Evolutionary conservation across 768 basidiomycete species (phyloP), one percentile per base, ranked within the genome.

Genomic region (Pleurotus eryngii): DNA sequence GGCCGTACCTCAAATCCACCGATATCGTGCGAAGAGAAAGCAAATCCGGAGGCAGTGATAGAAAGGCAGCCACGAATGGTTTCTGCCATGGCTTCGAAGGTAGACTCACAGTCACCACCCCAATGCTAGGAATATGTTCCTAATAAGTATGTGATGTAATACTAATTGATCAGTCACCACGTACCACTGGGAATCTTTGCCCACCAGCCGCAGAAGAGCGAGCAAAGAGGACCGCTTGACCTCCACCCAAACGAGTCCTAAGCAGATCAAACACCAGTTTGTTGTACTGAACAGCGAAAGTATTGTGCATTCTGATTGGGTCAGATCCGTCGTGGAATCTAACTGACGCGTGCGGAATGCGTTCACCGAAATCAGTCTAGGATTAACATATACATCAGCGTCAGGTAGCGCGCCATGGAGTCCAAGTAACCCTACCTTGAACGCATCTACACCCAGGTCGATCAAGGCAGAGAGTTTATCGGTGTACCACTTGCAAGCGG

Each of bases 11-110:
- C 87, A 61, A 89, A 90, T 1, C 88, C 88, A 22, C 87, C 89
- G 56, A 91, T 88, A 64, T 91, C 89, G 67, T 88, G 86, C 15
- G 85, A 85, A 5, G 85, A 81, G 69, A 82, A 90, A 0, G 80
- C 85, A 62, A 89, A 91, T 1, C 89, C 87, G 27, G 86, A 87
- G 4, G 78, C 58, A 1, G 85, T 85, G 55, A 90, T 68, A 39
- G 84, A 85, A n/a, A 91, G 70, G 15, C 76, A 75, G 8, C 89
- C 88, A 4, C 87, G 77, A 51, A 89, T 70, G 1, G 86, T 81
- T 68, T 91, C 87, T 0, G 85, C 85, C 87, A 91, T 90, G 3
- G 86, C 89, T 66, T 87, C 86, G 72, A 81, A 89, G 1, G 86
- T 87, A 4, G 85, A 85, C 65, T 89, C 87, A 68, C 87, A 89